These are phyloP conservation scores for Scenedesmus sp. DNA, from an alignment of 163 green algal genomes.

Conservation along the genomic window DNA sequence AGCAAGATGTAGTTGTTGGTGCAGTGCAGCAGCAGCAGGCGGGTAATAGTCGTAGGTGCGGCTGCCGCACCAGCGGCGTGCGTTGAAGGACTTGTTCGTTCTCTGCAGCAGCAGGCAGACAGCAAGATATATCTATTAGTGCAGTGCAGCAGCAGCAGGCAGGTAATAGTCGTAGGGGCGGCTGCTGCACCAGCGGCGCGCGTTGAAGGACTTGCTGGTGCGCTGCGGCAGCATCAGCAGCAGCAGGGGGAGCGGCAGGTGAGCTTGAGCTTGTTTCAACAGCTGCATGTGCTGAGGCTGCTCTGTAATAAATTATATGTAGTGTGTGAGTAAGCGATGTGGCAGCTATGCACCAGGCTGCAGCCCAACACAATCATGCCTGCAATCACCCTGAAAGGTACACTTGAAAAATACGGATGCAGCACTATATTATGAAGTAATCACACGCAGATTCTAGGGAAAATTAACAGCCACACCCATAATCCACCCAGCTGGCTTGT, in stretches of 20 bases:
- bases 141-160: slow-evolving; percentile 55
- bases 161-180: slow-evolving; percentile 90
- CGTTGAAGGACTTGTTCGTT: slow-evolving; percentile 81
- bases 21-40: slow-evolving; percentile 55
- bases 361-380: no score
- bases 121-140: no score
- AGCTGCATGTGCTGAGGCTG: background rate
- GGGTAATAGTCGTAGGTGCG: slow-evolving; percentile 90
- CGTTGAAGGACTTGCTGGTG: slow-evolving; percentile 81
- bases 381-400: no score
- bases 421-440: no score
- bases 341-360: no score
- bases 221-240: slow-evolving; percentile 7
- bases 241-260: background rate
- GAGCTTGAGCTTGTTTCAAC: background rate
- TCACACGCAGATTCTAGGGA: no score
- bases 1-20: no score
- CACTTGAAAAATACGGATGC: no score
- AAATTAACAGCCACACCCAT: background rate
- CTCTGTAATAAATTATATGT: background rate
- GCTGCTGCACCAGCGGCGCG: slow-evolving; percentile 70
- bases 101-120: slow-evolving; percentile 9
- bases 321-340: no score
- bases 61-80: slow-evolving; percentile 70
- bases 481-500: background rate